Evolutionary conservation across 257 asterid genomes (phyloP), one percentile per base, ranked within the genome.

Genomic region (Datura wrightii): DNA sequence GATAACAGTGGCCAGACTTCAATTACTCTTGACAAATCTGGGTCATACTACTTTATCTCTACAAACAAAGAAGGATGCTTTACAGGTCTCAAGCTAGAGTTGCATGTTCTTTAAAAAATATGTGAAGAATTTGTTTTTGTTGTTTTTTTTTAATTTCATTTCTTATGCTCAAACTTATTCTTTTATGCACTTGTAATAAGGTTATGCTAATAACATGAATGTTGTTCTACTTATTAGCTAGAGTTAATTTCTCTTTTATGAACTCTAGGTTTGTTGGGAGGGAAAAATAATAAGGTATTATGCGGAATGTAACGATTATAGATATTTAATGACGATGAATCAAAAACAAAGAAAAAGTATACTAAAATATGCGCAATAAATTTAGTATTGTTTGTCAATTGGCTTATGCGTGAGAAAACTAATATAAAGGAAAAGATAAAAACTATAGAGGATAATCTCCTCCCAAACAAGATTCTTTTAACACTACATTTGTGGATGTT

Each of bases 21-120:
- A 72, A 46, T 72, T 44, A 72, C 80, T 46, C 80, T 72, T 10
- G 58, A 46, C 3, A 72, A 72, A 2, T 72, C 80, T 72, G 58
- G 80, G 6, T 5, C 80, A n/a, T 72, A 72, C 10, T 72, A 72
- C 16, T 72, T 72, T 58, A 72, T 72, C 1, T 72, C 80, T 10
- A 72, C 80, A n/a, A 72, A 52, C 58, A 24, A 72, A 24, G 2
- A 24, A 72, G 41, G 80, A 5, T 72, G 80, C 15, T 44, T 3
- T 72, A 13, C 54, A 0, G 80, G 80, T 72, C 80, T 72, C 80
- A 72, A 72, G 80, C 58, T 72, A n/a, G 80, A 72, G 39, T 72
- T 72, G 41, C 80, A 72, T 13, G 80, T 72, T 72, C 15, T 46
- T 10, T 72, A 8, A 71, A 24, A 71, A 44, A 19, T 24, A 71